Percentiles rank a stretch among this genome's conserved stretches.
These are phyloP conservation scores for Epipyxis sp. DNA, from an alignment of 108 stramenopile genomes.

Conservation along the genomic window DNA sequence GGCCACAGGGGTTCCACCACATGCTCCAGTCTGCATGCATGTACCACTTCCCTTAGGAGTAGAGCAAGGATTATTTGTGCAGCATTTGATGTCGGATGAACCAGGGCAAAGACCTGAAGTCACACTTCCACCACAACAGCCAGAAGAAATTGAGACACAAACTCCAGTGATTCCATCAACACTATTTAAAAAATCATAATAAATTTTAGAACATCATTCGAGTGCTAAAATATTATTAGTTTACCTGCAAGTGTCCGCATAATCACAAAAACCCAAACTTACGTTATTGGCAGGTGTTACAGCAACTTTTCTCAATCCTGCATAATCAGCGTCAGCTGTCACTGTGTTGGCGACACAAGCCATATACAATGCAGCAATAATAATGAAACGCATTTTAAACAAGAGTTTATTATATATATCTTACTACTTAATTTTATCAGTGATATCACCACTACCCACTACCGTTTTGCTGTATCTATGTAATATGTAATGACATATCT, in stretches of 20 bases:
- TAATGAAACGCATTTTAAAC: too few relatives aligned
- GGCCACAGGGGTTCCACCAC: not conserved
- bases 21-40: slow-evolving; percentile 22
- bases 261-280: not conserved
- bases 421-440: too few relatives aligned
- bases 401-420: too few relatives aligned
- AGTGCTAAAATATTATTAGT: not conserved
- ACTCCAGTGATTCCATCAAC: slow-evolving; percentile 17
- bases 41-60: slow-evolving; percentile 27
- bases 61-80: slow-evolving; percentile 8
- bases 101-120: slow-evolving; percentile 30
- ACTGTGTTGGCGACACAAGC: too few relatives aligned
- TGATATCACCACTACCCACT: too few relatives aligned
- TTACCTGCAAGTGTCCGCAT: not conserved
- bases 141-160: slow-evolving; percentile 31
- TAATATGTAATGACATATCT: too few relatives aligned
- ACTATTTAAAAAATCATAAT: not conserved
- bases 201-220: too few relatives aligned
- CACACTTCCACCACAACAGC: slow-evolving; percentile 19
- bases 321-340: not conserved
- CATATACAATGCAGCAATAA: too few relatives aligned
- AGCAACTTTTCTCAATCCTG: not conserved
- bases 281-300: not conserved
- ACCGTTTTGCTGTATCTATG: too few relatives aligned
- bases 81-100: slow-evolving; percentile 28